These are phyloP conservation scores for Candida sonorensis DNA, from an alignment of 805 yeast species.

Conservation along the genomic window DNA sequence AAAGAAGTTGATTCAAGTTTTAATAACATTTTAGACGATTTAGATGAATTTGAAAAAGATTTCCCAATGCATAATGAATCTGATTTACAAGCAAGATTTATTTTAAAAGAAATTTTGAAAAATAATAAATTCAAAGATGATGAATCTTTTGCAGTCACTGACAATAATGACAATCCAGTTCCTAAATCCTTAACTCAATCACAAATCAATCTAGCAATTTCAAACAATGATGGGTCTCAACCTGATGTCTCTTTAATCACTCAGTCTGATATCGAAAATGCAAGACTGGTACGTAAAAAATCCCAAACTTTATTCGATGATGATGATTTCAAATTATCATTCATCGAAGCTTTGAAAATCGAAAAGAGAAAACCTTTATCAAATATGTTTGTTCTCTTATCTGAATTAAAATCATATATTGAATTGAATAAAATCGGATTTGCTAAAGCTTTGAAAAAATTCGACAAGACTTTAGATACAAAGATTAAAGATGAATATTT, in stretches of 20 bases:
- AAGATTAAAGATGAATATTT: constrained; percentile 55
- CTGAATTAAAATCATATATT: constrained; percentile 76
- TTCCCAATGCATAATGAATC: constrained; percentile 17
- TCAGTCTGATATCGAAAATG: constrained; percentile 10
- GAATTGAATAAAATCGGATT: constrained; percentile 87
- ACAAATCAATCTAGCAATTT: constrained; percentile 6
- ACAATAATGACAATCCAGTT: background rate
- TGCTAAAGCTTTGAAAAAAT: constrained; percentile 83
- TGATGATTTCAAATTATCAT: constrained; percentile 30
- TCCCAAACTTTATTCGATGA: constrained; percentile 30
- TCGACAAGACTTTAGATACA: constrained; percentile 74
- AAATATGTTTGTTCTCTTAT: constrained; percentile 62
- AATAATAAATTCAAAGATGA: constrained; percentile 9
- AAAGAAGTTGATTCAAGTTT: constrained; percentile 44
- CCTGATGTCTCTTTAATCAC: constrained; percentile 1
- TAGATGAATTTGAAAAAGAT: constrained; percentile 50
- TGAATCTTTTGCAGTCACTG: constrained; percentile 8
- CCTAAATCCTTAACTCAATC: background rate
- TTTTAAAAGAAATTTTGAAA: constrained; percentile 11
- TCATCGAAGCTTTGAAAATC: constrained; percentile 46
- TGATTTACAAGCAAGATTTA: constrained; percentile 11
- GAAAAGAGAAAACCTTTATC: constrained; percentile 62
- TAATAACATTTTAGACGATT: constrained; percentile 53
- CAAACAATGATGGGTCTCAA: constrained; percentile 15
- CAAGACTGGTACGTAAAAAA: constrained; percentile 15